Base-by-base conservation (phyloP, 345 rosid species). In the Cardamine chenopodiifolia region DNA sequence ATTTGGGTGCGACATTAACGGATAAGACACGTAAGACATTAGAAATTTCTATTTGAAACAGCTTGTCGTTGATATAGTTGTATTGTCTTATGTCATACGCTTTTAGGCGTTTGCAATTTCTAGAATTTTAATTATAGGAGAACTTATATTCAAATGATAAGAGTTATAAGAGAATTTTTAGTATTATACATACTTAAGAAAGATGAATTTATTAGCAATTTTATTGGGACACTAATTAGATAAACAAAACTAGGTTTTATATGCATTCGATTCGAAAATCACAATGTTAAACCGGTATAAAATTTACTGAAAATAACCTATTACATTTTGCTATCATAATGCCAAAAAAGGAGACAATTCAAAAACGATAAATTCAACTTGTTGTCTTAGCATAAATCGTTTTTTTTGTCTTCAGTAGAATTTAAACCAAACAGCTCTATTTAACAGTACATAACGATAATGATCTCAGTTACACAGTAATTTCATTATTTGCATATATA, bases 21-120 rank as follows among this genome's bases (percentile, higher is more conserved):
- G 76, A 76, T 76, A 63, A 76, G 71, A 76, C 75, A 76, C 80
- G 75, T 76, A 48, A 55, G 71, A 70, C 13, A 13, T 17, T 62
- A 2, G 35, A 62, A 54, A 62, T 10, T 70, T 61, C 19, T 75
- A 68, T 60, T 40, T 39, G 19, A 52, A 42, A 28, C 25, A 68
- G 62, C 73, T 50, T 68, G 40, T 60, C 68, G 48, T 40, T 75
- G 68, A 55, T 75, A 25, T 67, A 39, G 47, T 59, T 59, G 61
- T 67, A 55, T 49, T 47, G 2, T 28, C 52, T 74, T 14, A 37
- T 50, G 73, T 50, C 78, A 74, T 74, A 48, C 45, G 78, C 72
- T 53, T 68, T 39, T 40, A 55, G 28, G 40, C 40, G 5, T 40
- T 40, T 10, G 40, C 40, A 37, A 18, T 42, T 26, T 37, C 2